These are phyloP conservation scores for Apiospora marii DNA, from an alignment of 2,329 filamentous ascomycete genomes.

Conservation along the genomic window DNA sequence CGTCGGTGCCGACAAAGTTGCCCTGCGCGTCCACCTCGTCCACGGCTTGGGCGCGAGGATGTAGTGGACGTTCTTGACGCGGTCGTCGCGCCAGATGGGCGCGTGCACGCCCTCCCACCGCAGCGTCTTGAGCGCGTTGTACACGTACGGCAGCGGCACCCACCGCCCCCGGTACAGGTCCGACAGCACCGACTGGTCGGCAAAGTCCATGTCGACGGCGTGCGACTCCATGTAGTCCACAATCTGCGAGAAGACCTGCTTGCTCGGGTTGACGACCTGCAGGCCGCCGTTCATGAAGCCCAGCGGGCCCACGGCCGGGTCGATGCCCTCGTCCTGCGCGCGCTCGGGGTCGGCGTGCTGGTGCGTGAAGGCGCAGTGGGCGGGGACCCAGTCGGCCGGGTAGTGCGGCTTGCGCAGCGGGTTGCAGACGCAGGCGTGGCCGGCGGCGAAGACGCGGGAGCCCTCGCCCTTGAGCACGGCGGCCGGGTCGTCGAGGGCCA, in stretches of 20 bases:
- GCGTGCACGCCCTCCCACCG: constrained; percentile 60
- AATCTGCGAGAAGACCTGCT: constrained; percentile 57
- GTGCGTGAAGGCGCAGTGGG: constrained; percentile 65
- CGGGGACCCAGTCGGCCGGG: constrained; percentile 70
- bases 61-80: constrained; percentile 68
- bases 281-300: constrained; percentile 65
- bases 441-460: constrained; percentile 78
- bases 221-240: constrained; percentile 57
- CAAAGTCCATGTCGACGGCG: constrained; percentile 60
- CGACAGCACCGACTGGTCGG: constrained; percentile 66
- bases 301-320: constrained; percentile 55
- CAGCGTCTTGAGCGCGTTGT: constrained; percentile 70
- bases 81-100: constrained; percentile 64
- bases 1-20: constrained; percentile 52
- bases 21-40: constrained; percentile 56
- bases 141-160: constrained; percentile 66
- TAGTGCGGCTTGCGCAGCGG: constrained; percentile 82
- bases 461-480: constrained; percentile 49
- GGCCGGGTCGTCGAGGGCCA: constrained; percentile 69
- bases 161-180: constrained; percentile 63
- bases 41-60: constrained; percentile 69
- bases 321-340: constrained; percentile 55
- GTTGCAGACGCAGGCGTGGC: constrained; percentile 88
- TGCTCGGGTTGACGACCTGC: constrained; percentile 62
- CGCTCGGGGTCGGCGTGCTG: constrained; percentile 56